Evolutionary conservation across 2,329 filamentous ascomycete genomes (phyloP), one percentile per base, ranked within the genome.

Genomic region (Epichloe sibirici): DNA sequence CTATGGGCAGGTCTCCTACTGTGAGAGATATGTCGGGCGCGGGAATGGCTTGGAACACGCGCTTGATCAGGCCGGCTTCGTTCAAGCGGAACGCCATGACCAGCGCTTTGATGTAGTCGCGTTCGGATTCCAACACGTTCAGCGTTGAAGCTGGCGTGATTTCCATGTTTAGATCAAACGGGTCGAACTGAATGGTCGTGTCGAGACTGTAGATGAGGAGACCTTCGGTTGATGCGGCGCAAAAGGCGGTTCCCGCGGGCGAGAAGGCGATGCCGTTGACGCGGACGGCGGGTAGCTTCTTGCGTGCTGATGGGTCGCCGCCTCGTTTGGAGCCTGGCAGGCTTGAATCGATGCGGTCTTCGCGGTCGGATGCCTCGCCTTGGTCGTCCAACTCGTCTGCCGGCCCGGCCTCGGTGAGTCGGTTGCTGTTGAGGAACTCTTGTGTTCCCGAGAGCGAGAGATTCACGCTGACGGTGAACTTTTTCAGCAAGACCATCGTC

Each of bases 1-100:
- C 86, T 0, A 79, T 77, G 1, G 93, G 93, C 39, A 96, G 72
- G 35, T 86, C 81, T 50, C 81, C 82, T 25, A 95, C 87, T 0
- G 95, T 83, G 8, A 95, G 79, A 0, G 79, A 64, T 46, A 97
- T 86, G 58, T 91, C 85, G 2, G 74, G 69, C 43, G 85, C 75
- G 1, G 93, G 90, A 25, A 91, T 85, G 2, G 81, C 79, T 69
- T 94, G 85, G 71, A 95, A 97, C 17, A 96, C 88, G 51, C 83
- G 82, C 60, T 86, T 86, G 56, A 96, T 82, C 46, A 98, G 76
- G 23, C 83, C 81, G 4, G 82, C 77, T 66, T 95, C 88, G 70
- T 95, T 96, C 54, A 98, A 82, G 5, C 94, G 86, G 76, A 98
- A 98, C 1, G 90, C 86, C 93, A 98, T 98, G 57, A 96, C 83